Conservation (phyloP, 805 yeast genomes). For the Candida ovalis region DNA sequence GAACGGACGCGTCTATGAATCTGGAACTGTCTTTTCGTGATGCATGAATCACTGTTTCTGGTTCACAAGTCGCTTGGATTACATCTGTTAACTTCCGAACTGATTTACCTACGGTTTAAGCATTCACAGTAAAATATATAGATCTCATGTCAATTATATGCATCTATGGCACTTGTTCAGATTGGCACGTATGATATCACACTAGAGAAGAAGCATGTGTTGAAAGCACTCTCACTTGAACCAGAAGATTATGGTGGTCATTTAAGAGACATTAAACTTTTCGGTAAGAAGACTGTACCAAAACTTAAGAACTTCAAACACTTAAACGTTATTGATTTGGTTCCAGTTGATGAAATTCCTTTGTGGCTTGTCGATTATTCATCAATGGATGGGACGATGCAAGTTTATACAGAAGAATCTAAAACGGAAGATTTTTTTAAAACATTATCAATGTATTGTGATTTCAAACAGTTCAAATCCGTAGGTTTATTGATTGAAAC, state of each 20-base stretch:
- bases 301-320: neutral
- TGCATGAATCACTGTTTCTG: too few species aligned
- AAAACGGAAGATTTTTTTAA: slow-evolving; percentile 13
- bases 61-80: too few species aligned
- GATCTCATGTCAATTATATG: neutral
- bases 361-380: slow-evolving; percentile 12
- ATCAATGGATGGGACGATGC: neutral
- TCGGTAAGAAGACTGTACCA: neutral
- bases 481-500: slow-evolving; percentile 15
- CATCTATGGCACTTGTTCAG: neutral
- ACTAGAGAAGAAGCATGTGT: neutral
- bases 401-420: slow-evolving; percentile 7
- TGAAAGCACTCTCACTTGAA: neutral
- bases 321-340: slow-evolving; percentile 10
- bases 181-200: neutral
- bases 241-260: neutral
- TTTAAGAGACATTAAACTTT: neutral
- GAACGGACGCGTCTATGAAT: too few species aligned
- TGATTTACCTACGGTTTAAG: too few species aligned
- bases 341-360: slow-evolving; percentile 13
- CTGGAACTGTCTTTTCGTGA: too few species aligned
- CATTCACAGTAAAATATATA: neutral
- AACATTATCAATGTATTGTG: slow-evolving; percentile 7
- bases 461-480: slow-evolving; percentile 9
- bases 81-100: too few species aligned